Evolutionary conservation across 2,329 filamentous ascomycete genomes (phyloP), one percentile per base, ranked within the genome.

Genomic region (Phoma herbarum): DNA sequence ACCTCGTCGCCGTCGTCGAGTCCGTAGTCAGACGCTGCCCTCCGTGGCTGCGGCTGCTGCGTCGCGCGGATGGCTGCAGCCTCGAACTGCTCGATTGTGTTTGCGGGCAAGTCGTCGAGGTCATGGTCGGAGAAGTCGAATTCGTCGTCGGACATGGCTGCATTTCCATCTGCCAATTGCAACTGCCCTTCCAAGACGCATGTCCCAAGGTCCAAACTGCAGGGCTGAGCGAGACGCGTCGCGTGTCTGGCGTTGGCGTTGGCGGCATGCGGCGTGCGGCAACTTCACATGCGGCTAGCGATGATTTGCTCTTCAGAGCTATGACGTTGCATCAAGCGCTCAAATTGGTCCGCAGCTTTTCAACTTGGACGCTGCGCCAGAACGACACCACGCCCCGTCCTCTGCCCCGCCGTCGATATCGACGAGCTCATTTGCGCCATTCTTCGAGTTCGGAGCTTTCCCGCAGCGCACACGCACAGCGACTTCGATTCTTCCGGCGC

Each of bases 1-100:
- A 82, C 68, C 58, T 74, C 68, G 58, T 73, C 71, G 59, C 80
- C 80, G 41, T 81, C 77, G 53, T 81, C 79, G 46, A 78, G 73
- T 46, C 79, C 80, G 65, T 82, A 81, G 65, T 82, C 79, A 4
- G 65, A 68, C 28, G 55, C 64, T 3, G 16, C 16, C 35, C n/a
- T 23, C 42, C 18, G 35, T 11, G 50, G 16, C 37, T 46, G 57
- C 44, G 26, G 49, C 42, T 52, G 50, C 64, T 81, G 79, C 18
- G 80, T 83, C 10, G 79, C 79, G 12, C 71, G 73, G 20, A 79
- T 60, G 52, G 81, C 82, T 44, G 71, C 75, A 41, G 75, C 72
- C 67, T 83, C 81, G 23, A 83, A 76, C 56, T 80, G 74, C 35
- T 77, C 72, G 33, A 83, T 73, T 25, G 80, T 75, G 62, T 80